Base-by-base conservation (phyloP, 2,329 filamentous ascomycete species). In the Acephala macrosclerotiorum region DNA sequence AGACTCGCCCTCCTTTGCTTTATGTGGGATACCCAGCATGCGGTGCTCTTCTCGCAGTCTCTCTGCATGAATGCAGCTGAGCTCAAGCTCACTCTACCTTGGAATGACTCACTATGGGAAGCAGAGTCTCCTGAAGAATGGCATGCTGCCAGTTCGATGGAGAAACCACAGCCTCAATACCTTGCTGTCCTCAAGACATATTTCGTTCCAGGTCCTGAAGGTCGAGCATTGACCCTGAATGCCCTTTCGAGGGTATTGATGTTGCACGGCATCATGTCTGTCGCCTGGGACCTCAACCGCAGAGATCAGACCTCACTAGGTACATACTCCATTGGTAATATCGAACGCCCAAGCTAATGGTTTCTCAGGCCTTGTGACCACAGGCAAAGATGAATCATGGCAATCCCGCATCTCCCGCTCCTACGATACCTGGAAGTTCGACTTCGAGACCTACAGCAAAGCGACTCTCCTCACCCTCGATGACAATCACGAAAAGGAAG, bases 1-100 rank as follows among this genome's bases (percentile, higher is more conserved):
- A 82, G 81, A 60, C 76, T 87, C 0, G 85, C 86, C 0, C 80
- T 89, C 45, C 78, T 88, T 5, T 89, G 86, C 71, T 90, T 90
- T 73, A 85, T 89, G 79, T 89, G 87, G 87, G 87, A 89, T 69
- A 88, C 86, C 0, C 87, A 89, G 62, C 87, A 89, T 66, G 87
- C 87, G 0, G 85, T 89, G 0, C 78, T 89, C 0, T 89, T 89
- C 73, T 89, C 85, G n/a, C 87, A 89, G 71, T 88, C 85, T 4
- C 80, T 90, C 0, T 89, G 87, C 75, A 89, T 89, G 87, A 89
- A 86, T 1, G 85, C 87, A 0, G 89, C 89, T 58, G 87, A 89
- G 70, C 80, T 90, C 0, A 82, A 85, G 0, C 81, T 86, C 0
- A 80, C 81, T 1, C 74, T 89, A 2, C 87, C 87, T 0, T 89